These are phyloP conservation scores for Colletotrichum tanaceti DNA, from an alignment of 2,329 filamentous ascomycete genomes.

Conservation along the genomic window DNA sequence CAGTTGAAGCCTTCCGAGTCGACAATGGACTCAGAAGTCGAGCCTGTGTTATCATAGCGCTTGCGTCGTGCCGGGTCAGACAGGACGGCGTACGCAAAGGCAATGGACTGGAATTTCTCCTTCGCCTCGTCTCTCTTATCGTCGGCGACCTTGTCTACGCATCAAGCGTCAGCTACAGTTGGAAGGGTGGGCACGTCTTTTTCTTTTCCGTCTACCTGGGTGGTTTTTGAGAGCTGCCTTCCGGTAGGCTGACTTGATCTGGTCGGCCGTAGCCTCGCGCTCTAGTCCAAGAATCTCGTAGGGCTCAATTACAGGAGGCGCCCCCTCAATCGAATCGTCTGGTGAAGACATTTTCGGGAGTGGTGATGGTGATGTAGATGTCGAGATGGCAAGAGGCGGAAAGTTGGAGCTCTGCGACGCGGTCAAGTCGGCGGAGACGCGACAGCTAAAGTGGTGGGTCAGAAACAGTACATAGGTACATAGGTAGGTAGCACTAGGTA, in stretches of 20 bases:
- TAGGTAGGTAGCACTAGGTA: no score
- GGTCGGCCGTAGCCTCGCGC: constrained; percentile 76
- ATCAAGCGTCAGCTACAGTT: background rate
- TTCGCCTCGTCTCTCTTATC: constrained; percentile 79
- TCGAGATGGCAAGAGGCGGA: constrained; percentile 13
- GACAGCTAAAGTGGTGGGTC: constrained; percentile 38
- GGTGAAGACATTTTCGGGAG: constrained; percentile 41
- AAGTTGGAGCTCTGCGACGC: constrained; percentile 28
- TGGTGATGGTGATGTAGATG: constrained; percentile 2
- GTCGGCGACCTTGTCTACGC: constrained; percentile 78
- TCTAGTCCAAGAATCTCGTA: constrained; percentile 83
- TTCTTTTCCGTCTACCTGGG: constrained; percentile 68
- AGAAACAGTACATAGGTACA: no score
- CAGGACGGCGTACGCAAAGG: constrained; percentile 93
- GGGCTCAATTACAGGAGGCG: constrained; percentile 76
- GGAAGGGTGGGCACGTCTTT: background rate
- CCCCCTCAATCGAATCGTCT: constrained; percentile 66
- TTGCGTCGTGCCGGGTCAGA: constrained; percentile 83
- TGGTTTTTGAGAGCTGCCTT: constrained; percentile 90
- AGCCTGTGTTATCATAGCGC: constrained; percentile 91
- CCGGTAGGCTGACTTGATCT: constrained; percentile 92
- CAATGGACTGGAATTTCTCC: constrained; percentile 86
- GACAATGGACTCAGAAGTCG: constrained; percentile 83
- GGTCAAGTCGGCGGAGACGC: constrained; percentile 32
- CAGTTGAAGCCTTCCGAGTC: constrained; percentile 88